Percentiles rank a stretch among this genome's conserved stretches.
phyloP scores from a whole-genome alignment of 805 yeast species.

The Ogataea philodendri region DNA sequence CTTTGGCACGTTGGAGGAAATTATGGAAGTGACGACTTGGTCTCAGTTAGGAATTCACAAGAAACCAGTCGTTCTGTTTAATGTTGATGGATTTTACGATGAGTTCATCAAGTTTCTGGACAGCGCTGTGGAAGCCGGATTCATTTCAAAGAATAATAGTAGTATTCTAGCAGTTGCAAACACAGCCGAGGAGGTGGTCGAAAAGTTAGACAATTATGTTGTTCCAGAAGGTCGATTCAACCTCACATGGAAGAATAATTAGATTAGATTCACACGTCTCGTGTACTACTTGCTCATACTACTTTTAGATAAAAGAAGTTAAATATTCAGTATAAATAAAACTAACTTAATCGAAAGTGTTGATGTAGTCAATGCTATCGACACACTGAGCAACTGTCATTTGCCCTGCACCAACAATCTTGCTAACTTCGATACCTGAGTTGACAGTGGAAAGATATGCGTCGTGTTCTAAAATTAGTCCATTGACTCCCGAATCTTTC shows the following conservation, averaged over 20 bases:
- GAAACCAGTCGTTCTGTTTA: slow-evolving; percentile 76
- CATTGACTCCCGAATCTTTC: slow-evolving; percentile 42
- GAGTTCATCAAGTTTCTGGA: slow-evolving; percentile 59
- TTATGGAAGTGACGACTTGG: slow-evolving; percentile 91
- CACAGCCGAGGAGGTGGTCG: slow-evolving; percentile 65
- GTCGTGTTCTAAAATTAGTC: slow-evolving; percentile 87
- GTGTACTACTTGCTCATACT: no score
- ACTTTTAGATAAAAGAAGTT: no score
- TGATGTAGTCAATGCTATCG: slow-evolving; percentile 61
- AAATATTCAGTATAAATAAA: no score
- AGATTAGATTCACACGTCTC: not conserved
- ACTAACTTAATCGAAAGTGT: slow-evolving; percentile 22
- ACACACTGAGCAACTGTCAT: slow-evolving; percentile 78
- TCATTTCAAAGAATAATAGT: slow-evolving; percentile 65
- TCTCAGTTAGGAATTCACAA: slow-evolving; percentile 81
- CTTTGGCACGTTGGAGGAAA: slow-evolving; percentile 84
- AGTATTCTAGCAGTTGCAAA: slow-evolving; percentile 66
- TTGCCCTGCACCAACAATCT: slow-evolving; percentile 58
- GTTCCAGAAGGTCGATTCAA: slow-evolving; percentile 74
- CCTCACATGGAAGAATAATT: slow-evolving; percentile 57
- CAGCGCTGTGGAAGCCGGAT: slow-evolving; percentile 60
- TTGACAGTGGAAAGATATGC: slow-evolving; percentile 63
- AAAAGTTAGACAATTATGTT: slow-evolving; percentile 55
- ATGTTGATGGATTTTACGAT: slow-evolving; percentile 79
- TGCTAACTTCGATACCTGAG: slow-evolving; percentile 58